These are phyloP conservation scores for Tolypocladium tropicale DNA, from an alignment of 2,329 filamentous ascomycete species.

Conservation along the genomic window DNA sequence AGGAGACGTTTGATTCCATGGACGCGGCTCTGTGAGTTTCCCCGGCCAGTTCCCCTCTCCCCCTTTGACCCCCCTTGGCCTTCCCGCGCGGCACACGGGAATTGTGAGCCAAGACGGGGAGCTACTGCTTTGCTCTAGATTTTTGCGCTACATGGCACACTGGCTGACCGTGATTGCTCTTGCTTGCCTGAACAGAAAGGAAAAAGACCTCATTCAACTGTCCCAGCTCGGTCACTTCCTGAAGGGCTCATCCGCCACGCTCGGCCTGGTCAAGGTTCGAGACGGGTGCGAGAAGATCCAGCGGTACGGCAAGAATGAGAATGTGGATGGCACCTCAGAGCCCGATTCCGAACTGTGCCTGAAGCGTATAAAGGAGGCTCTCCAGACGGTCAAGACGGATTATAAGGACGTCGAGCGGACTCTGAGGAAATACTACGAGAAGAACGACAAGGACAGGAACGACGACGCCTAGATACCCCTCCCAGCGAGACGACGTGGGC, in stretches of 20 bases:
- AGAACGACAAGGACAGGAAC: slow-evolving; percentile 9
- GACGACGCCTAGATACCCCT: slow-evolving; percentile 8
- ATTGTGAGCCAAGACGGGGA: background rate
- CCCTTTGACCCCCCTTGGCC: background rate
- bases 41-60: background rate
- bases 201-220: slow-evolving; percentile 60
- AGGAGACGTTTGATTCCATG: slow-evolving; percentile 79
- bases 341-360: slow-evolving; percentile 59
- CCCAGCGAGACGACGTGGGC: background rate
- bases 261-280: slow-evolving; percentile 83
- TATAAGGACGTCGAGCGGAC: slow-evolving; percentile 63
- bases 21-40: slow-evolving; percentile 65
- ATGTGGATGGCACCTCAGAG: slow-evolving; percentile 61
- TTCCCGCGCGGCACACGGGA: background rate
- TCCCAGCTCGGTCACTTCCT: slow-evolving; percentile 88
- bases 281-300: slow-evolving; percentile 96
- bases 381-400: slow-evolving; percentile 64
- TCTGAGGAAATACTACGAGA: slow-evolving; percentile 56
- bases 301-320: slow-evolving; percentile 75
- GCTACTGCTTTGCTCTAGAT: background rate
- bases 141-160: background rate
- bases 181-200: slow-evolving; percentile 36
- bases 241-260: slow-evolving; percentile 91
- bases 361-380: slow-evolving; percentile 56
- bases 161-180: slow-evolving; percentile 2